Percentiles rank a stretch among this genome's conserved stretches.
Conservation (phyloP, 2,329 filamentous ascomycete species). For the Colletotrichum musae region DNA sequence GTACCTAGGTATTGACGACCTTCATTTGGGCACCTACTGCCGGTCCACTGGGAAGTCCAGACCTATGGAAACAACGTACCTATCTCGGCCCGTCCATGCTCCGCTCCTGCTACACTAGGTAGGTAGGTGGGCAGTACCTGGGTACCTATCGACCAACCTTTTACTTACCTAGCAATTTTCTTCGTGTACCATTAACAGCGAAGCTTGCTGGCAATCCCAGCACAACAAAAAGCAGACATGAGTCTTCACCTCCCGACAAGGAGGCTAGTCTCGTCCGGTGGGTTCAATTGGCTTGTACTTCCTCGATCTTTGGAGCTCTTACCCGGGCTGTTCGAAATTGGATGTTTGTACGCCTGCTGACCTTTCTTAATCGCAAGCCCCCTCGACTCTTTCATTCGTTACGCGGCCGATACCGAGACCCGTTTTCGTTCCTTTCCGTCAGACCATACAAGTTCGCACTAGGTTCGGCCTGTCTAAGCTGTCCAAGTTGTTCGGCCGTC, state of each 20-base stretch:
- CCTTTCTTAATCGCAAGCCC: slow-evolving; percentile 18
- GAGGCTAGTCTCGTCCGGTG: slow-evolving; percentile 43
- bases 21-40: no score
- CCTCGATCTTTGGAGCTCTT: neutral
- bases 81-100: no score
- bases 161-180: slow-evolving; percentile 26
- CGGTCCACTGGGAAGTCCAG: no score
- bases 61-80: no score
- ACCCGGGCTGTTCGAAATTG: neutral
- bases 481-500: slow-evolving; percentile 54
- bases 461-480: slow-evolving; percentile 58
- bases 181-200: slow-evolving; percentile 15
- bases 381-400: slow-evolving; percentile 28
- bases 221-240: slow-evolving; percentile 38
- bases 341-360: slow-evolving; percentile 33
- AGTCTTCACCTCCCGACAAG: slow-evolving; percentile 43
- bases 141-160: neutral
- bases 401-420: slow-evolving; percentile 22
- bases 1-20: no score
- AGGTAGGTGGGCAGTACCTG: neutral
- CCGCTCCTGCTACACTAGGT: neutral
- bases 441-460: slow-evolving; percentile 54
- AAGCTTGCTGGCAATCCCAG: slow-evolving; percentile 20
- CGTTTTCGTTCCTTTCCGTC: slow-evolving; percentile 44
- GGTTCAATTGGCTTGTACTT: neutral